Base-by-base conservation (phyloP, 164 flowering plant species). In the Vitis amurensis region DNA sequence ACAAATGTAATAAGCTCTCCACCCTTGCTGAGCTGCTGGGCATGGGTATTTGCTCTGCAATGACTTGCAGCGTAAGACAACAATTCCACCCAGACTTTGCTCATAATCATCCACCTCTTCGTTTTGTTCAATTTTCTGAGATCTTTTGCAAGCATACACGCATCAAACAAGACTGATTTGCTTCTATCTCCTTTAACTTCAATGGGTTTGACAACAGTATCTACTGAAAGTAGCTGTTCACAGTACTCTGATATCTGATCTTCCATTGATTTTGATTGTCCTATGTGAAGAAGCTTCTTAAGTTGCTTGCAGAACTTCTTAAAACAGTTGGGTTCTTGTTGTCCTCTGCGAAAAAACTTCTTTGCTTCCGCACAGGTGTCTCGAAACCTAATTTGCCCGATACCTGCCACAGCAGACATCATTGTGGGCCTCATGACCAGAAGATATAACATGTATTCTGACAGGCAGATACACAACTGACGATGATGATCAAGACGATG, bases 291-390 rank as follows among this genome's bases (percentile, higher is more conserved):
- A 19, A 73, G 69, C 2, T 30, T 50, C 60, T 31, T 57, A 16
- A 71, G 65, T 51, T 77, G 76, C 1, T 31, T 66, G 19, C 80
- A 77, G 5, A 31, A 31, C 44, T 31, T 31, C 7, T 31, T 31
- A 31, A 31, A 31, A 4, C 44, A 6, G 44, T 6, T 2, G 7
- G 0, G 44, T 31, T 64, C 63, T 9, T 9, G n/a, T 13, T 62
- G 50, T n/a, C 37, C 47, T 10, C 4, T 17, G 10, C 27, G 29
- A 15, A 77, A 73, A 19, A 73, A 73, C 2, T 30, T 50, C 60
- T 31, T 57, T n/a, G 74, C 71, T 51, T 77, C 80, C 0, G 50
- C 71, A 37, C 80, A 77, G 9, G 80, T 69, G 59, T 73, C 76
- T 23, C 55, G 44, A 19, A 53, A 73, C 48, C 73, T 48, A 3